phyloP scores from a whole-genome alignment of 2,329 filamentous ascomycete species.

The Aspergillus sp. region DNA sequence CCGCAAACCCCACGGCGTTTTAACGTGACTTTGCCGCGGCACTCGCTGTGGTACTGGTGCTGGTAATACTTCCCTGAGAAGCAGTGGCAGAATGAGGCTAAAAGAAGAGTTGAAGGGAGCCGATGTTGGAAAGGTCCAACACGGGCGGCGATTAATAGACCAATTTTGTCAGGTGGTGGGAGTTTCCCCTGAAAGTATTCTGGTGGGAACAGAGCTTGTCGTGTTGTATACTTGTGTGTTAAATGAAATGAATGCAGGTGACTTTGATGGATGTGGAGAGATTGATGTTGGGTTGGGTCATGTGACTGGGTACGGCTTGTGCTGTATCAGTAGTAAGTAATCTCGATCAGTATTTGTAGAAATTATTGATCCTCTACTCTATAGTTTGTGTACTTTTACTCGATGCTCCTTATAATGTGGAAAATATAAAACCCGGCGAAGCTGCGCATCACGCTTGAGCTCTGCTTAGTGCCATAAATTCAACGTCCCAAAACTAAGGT shows the following conservation, averaged over 20 bases:
- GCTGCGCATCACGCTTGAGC: neutral
- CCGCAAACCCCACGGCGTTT: neutral
- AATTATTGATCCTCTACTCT: neutral
- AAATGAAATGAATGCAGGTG: too few relatives aligned
- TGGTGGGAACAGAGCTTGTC: neutral
- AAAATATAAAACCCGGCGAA: neutral
- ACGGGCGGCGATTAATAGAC: neutral
- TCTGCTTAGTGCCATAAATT: constrained; percentile 6
- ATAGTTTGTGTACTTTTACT: neutral
- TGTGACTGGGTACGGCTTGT: neutral
- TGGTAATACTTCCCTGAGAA: neutral
- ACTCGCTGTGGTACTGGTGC: neutral
- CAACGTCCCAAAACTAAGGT: constrained; percentile 2
- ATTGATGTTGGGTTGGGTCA: neutral
- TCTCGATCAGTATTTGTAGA: neutral
- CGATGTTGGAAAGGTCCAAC: neutral
- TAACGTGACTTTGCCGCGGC: neutral
- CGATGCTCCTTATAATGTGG: neutral
- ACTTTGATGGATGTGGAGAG: neutral
- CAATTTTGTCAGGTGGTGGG: neutral
- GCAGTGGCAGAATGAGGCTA: neutral
- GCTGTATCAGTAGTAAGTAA: neutral
- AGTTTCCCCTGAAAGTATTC: neutral
- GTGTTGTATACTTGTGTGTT: neutral
- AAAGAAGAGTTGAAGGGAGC: neutral